Evolutionary conservation across 2,329 filamentous ascomycete species (phyloP).

Genomic region (Aureobasidium melanogenum): DNA sequence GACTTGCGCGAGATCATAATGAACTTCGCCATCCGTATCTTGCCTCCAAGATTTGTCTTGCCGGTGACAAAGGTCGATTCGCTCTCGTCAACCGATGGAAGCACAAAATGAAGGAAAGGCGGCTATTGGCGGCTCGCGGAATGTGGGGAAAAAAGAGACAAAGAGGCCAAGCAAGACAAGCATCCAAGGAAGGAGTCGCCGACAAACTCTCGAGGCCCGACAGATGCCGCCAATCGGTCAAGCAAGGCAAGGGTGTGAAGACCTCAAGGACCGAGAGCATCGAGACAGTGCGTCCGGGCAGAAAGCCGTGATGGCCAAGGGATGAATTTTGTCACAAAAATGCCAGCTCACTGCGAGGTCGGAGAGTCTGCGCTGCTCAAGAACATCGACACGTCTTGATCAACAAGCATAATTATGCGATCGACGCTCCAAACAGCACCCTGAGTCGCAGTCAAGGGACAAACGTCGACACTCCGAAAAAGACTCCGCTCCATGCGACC

Average conservation of each 20-base stretch:
- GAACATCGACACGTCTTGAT: not conserved
- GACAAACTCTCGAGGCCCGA: not conserved
- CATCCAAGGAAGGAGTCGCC: not conserved
- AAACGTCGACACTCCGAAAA: not conserved
- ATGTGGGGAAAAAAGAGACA: not conserved
- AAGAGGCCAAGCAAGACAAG: no score
- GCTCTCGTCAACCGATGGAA: not conserved
- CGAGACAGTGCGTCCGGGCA: not conserved
- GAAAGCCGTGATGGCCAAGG: not conserved
- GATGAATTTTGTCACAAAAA: not conserved
- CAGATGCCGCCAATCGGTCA: not conserved
- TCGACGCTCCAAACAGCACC: not conserved
- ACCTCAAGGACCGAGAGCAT: not conserved
- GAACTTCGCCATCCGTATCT: not conserved
- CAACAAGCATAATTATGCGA: not conserved
- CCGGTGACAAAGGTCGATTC: not conserved
- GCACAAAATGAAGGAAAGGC: not conserved
- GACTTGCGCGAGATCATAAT: not conserved
- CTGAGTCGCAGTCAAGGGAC: not conserved
- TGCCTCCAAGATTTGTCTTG: not conserved
- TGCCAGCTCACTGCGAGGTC: not conserved
- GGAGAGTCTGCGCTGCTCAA: not conserved
- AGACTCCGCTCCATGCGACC: not conserved
- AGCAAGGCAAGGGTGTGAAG: not conserved
- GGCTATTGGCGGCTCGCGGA: slow-evolving; percentile 2